phyloP scores from a whole-genome alignment of 2,329 filamentous ascomycete species.

The Polytolypa hystricis region DNA sequence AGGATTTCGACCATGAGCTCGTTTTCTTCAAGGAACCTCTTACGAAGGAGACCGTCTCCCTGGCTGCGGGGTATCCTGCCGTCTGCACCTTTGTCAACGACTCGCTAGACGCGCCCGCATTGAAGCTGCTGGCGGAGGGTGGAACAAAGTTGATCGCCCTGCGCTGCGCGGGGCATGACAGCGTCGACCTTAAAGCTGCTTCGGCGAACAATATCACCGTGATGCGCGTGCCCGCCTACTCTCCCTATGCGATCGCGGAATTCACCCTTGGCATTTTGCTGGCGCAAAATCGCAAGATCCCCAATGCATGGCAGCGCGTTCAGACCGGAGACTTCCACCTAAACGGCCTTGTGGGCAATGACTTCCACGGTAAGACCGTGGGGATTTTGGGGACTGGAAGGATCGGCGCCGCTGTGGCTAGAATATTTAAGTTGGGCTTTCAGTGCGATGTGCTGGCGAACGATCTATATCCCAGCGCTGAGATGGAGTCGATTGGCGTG shows the following conservation, averaged over 20 bases:
- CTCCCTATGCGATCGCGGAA: slow-evolving; percentile 58
- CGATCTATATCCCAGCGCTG: slow-evolving; percentile 45
- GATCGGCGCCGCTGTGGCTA: slow-evolving; percentile 52
- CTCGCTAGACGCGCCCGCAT: slow-evolving; percentile 40
- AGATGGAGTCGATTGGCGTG: slow-evolving; percentile 38
- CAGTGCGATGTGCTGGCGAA: slow-evolving; percentile 52
- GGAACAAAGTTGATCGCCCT: slow-evolving; percentile 51
- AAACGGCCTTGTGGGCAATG: slow-evolving; percentile 47
- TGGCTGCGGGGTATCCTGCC: slow-evolving; percentile 44
- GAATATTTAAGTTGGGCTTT: slow-evolving; percentile 51
- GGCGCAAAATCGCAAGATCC: slow-evolving; percentile 56
- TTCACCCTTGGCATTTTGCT: slow-evolving; percentile 57
- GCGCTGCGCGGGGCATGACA: slow-evolving; percentile 59
- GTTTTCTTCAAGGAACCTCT: slow-evolving; percentile 50
- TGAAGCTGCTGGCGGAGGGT: slow-evolving; percentile 37
- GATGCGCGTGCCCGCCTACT: slow-evolving; percentile 57
- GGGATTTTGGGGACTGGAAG: slow-evolving; percentile 55
- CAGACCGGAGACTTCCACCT: slow-evolving; percentile 59
- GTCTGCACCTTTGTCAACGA: slow-evolving; percentile 63
- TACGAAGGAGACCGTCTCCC: slow-evolving; percentile 43
- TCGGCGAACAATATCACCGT: slow-evolving; percentile 47
- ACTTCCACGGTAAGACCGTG: slow-evolving; percentile 53
- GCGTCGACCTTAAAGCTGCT: slow-evolving; percentile 50
- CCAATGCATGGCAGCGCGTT: slow-evolving; percentile 57
- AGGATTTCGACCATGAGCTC: slow-evolving; percentile 35